Conservation (phyloP, 345 rosid genomes). For the Pistacia atlantica region DNA sequence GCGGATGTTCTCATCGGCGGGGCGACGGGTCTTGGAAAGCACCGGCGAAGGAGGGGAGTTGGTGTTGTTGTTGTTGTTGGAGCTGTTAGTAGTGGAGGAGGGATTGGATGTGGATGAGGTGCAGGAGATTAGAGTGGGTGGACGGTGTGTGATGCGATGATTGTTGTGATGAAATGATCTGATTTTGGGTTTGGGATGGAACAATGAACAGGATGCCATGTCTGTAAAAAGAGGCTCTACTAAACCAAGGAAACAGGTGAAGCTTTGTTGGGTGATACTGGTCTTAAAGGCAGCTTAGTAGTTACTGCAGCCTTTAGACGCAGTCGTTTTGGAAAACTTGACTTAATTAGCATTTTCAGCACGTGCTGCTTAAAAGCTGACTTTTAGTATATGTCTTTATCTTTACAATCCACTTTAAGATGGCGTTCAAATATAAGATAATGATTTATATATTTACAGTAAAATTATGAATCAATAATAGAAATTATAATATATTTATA, state of each 20-base stretch:
- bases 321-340: not conserved
- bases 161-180: conserved; percentile 29
- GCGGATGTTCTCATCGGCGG: conserved; percentile 56
- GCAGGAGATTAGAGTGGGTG: conserved; percentile 36
- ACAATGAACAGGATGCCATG: conserved; percentile 43
- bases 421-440: too few relatives aligned
- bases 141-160: conserved; percentile 7
- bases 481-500: too few relatives aligned
- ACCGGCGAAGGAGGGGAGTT: conserved; percentile 28
- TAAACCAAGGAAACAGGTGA: not conserved
- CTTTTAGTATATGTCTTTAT: too few relatives aligned
- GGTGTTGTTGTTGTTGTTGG: not conserved
- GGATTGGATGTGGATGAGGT: conserved; percentile 34
- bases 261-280: not conserved
- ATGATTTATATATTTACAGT: too few relatives aligned
- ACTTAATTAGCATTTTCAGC: not conserved
- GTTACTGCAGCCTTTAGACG: not conserved
- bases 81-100: conserved; percentile 13
- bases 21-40: conserved; percentile 36
- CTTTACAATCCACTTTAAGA: too few relatives aligned
- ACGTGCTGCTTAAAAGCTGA: too few relatives aligned
- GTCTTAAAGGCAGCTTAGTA: not conserved
- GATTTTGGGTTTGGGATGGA: conserved; percentile 37
- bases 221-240: not conserved
- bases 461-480: too few relatives aligned